Evolutionary conservation across 1,284 basidiomycete genomes (phyloP), one percentile per base, ranked within the genome.

Genomic region (Papiliotrema fonsecae): DNA sequence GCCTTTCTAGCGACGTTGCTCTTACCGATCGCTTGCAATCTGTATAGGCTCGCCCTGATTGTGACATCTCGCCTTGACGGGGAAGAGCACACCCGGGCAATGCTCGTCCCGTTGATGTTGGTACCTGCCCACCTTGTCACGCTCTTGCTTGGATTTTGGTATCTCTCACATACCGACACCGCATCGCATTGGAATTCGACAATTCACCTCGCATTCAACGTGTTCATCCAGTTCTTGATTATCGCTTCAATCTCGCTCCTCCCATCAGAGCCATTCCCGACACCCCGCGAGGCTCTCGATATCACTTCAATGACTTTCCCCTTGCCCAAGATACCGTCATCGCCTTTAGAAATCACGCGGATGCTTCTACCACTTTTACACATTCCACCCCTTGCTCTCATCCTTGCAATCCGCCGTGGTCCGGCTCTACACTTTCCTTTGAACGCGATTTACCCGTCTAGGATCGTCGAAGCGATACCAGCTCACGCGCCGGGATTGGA

Each of bases 381-480:
- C 54, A 56, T 76, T 18, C 48, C 78, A n/a, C 73, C 78, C 0
- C 74, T 77, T 45, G 47, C 78, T 25, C 56, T 85, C 26, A 75
- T 79, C 7, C 76, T 80, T 41, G 82, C 78, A 1, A 84, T 82
- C 3, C 84, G 83, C 2, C 77, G 80, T 32, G 88, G 88, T 0
- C 90, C 90, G 0, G 72, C 77, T 3, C 75, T 90, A 24, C 81
- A 88, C 63, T 86, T 82, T 58, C 85, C 86, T 0, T 76, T 82
- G 6, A 77, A 81, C 40, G 76, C 76, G 14, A 83, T 92, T 34
- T 92, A 91, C 65, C 82, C 84, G 0, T 77, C 84, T 45, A 88
- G 88, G 67, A 81, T 72, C 39, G 43, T 58, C 28, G 60, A 63
- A 6, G 56, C 66, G 9, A 59, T 68, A 6, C 65, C 71, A 0